Evolutionary conservation across 257 asterid species (phyloP), one percentile per base, ranked within the genome.

Genomic region (Capsicum baccatum): DNA sequence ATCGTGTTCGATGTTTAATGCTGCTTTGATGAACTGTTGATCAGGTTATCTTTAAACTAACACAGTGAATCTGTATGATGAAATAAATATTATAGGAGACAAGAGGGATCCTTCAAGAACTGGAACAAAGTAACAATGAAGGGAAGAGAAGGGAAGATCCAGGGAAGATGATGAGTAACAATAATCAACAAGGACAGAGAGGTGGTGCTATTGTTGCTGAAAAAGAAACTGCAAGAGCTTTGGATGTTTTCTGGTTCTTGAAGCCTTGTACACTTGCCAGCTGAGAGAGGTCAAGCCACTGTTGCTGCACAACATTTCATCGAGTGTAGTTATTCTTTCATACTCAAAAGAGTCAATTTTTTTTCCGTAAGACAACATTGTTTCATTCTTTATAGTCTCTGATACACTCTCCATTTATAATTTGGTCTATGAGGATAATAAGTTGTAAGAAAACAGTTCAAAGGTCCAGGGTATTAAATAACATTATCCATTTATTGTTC

Each of bases 191-290:
- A 71, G 87, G 87, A 66, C 90, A 83, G 26, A 76, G 81, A 76
- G 63, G 81, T 54, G 78, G 54, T 14, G 66, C 85, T 19, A 59
- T 74, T 57, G 3, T 66, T 82, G 88, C 88, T 44, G 98, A 93
- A 73, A 91, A 90, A 70, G 98, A 93, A 87, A 93, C 91, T 86
- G 92, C 91, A 85, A 92, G 90, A 90, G 86, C 93, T 79, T 86
- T 97, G 90, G 98, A 95, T 89, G 99, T 91, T 37, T 94, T 97
- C 90, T 97, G 99, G 98, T 95, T 97, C 92, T 88, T 97, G 73
- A 97, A 95, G 89, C 99, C 99, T 82, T 97, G 99, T 94, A 88
- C 97, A 42, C 94, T 94, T 85, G 90, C 96, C 58, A 90, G 89
- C 83, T 91, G 87, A 86, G 67, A 47, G 19, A 21, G 12, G 37